Conservation (phyloP, 2,329 filamentous ascomycete species). For the Hymenoscyphus salicellus region DNA sequence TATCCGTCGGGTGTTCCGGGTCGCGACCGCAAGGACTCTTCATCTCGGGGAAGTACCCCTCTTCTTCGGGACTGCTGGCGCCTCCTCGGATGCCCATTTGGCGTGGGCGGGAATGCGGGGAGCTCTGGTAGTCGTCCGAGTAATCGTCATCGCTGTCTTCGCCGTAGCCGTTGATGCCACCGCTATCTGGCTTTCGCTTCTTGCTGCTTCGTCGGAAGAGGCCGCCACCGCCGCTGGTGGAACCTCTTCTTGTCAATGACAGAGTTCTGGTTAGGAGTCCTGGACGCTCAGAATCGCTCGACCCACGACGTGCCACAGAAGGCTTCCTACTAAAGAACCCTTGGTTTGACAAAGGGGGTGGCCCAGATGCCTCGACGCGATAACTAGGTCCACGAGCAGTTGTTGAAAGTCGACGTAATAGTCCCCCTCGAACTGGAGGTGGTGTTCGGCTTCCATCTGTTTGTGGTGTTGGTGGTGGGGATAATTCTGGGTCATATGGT, state of each 20-base stretch:
- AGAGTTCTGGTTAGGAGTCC: constrained; percentile 53
- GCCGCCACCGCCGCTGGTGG: constrained; percentile 39
- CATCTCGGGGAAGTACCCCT: constrained; percentile 49
- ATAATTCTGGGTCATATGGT: constrained; percentile 74
- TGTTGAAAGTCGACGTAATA: constrained; percentile 34
- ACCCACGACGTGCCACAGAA: constrained; percentile 39
- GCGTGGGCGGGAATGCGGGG: not conserved
- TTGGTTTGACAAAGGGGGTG: constrained; percentile 29
- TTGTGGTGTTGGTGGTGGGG: constrained; percentile 67
- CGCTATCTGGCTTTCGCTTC: constrained; percentile 42
- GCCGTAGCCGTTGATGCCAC: constrained; percentile 56
- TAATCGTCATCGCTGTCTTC: constrained; percentile 39
- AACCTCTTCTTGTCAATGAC: constrained; percentile 53
- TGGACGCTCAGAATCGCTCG: constrained; percentile 40
- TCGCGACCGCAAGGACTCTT: constrained; percentile 17
- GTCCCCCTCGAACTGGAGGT: constrained; percentile 25
- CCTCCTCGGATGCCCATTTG: constrained; percentile 36
- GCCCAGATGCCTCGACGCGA: constrained; percentile 27
- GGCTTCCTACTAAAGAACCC: constrained; percentile 44
- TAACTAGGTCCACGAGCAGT: constrained; percentile 34
- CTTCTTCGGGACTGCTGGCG: constrained; percentile 45
- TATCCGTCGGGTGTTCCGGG: constrained; percentile 17
- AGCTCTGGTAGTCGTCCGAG: constrained; percentile 17
- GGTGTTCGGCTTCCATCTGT: constrained; percentile 43
- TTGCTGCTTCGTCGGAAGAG: constrained; percentile 48